These are phyloP conservation scores for Gymnopilus junonius DNA, from an alignment of 768 basidiomycete species.

Conservation along the genomic window DNA sequence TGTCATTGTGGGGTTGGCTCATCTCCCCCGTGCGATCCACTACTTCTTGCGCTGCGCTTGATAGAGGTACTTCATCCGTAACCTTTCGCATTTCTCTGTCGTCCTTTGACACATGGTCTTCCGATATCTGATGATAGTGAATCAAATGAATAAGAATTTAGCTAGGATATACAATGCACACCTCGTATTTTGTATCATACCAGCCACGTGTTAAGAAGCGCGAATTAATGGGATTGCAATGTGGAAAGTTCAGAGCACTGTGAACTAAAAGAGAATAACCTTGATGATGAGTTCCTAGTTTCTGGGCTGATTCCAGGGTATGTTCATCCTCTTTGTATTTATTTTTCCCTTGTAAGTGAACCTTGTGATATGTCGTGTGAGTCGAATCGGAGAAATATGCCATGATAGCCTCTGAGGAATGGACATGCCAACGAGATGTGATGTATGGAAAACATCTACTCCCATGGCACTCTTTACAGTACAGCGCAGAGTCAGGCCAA, in stretches of 20 bases:
- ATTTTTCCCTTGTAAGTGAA: constrained; percentile 27
- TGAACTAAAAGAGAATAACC: constrained; percentile 42
- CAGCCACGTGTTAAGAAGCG: constrained; percentile 53
- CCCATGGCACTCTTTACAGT: constrained; percentile 46
- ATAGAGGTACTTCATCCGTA: background rate
- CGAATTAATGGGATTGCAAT: constrained; percentile 46
- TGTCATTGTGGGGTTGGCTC: background rate
- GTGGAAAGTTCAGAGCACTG: constrained; percentile 50
- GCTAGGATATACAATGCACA: background rate
- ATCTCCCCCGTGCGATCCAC: background rate
- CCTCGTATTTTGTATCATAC: constrained; percentile 51
- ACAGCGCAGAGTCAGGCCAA: constrained; percentile 27
- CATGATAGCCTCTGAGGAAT: constrained; percentile 44
- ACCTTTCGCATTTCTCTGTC: background rate
- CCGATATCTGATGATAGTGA: background rate
- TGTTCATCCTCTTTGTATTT: constrained; percentile 21
- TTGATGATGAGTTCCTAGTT: constrained; percentile 38
- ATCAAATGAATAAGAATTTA: background rate
- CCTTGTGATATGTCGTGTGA: constrained; percentile 36
- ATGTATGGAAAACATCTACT: constrained; percentile 44
- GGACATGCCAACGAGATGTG: constrained; percentile 34
- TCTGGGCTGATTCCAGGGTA: constrained; percentile 25
- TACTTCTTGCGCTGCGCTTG: background rate
- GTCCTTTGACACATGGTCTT: background rate
- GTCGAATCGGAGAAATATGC: constrained; percentile 26